Evolutionary conservation across 2,329 filamentous ascomycete species (phyloP), one percentile per base, ranked within the genome.

Genomic region (Fusarium illudens): DNA sequence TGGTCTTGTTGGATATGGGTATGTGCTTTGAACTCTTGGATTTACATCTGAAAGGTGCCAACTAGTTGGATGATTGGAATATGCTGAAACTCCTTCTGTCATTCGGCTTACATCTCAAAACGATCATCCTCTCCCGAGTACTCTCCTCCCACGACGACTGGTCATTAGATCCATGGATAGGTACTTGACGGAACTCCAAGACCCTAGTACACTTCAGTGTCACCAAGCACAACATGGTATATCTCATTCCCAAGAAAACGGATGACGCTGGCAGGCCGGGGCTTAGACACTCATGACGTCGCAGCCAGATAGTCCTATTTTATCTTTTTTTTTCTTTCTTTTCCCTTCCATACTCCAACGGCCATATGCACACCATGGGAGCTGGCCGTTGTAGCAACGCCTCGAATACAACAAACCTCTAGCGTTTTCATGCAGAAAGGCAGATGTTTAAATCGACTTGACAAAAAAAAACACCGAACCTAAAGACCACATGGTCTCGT

Each of bases 201-300:
- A 20, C 27, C 44, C 27, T 11, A 30, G 25, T 11, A 20, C 29
- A 56, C 25, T 13, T 39, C 15, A 51, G 64, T 68, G 46, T 33
- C 12, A 52, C 50, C 44, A 32, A 51, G 27, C 30, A 68, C 36
- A 37, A 34, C 37, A 56, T 27, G n/a, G n/a, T n/a, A n/a, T 12
- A 44, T 51, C 34, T 20, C 12, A 25, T 9, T 32, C 27, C 54
- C 34, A n/a, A 9, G 17, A 55, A 56, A 70, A 61, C 55, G 48
- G 39, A 70, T 70, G 67, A 70, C 67, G 67, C 34, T 64, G 56
- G 49, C 52, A 70, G 39, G 51, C 46, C 55, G 27, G 50, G 61
- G 53, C 56, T 9, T 34, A 33, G 7, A 48, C 15, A 60, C 62
- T 62, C 58, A 67, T 68, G 65, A 67, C 58, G 62, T 60, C 22